phyloP scores from a whole-genome alignment of 768 basidiomycete genomes.

The Gloeopeniophorella convolvens region DNA sequence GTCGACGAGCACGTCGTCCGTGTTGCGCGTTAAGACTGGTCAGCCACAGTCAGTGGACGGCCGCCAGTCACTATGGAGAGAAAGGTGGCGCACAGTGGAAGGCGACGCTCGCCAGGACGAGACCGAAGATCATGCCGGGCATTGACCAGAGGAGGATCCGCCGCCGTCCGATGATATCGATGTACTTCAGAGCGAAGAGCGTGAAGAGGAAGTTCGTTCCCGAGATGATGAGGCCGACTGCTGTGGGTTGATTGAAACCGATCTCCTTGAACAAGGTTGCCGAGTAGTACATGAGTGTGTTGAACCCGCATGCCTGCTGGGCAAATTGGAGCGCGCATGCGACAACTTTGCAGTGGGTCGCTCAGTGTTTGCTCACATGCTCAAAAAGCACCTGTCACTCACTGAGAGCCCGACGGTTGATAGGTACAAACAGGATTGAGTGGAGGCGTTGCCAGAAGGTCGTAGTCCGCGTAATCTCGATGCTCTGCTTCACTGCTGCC shows the following conservation, averaged over 20 bases:
- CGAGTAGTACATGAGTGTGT: conserved; percentile 42
- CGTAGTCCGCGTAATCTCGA: conserved; percentile 54
- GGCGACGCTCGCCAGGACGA: conserved; percentile 55
- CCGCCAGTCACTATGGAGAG: background rate
- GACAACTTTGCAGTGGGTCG: conserved; percentile 46
- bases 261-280: conserved; percentile 76
- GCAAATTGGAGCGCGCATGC: conserved; percentile 77
- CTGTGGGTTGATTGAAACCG: conserved; percentile 77
- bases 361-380: background rate
- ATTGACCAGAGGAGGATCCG: conserved; percentile 64
- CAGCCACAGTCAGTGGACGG: too few species aligned
- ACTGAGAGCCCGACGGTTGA: conserved; percentile 69
- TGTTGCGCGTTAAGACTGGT: conserved; percentile 53
- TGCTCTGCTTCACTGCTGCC: conserved; percentile 52
- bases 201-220: conserved; percentile 78
- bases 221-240: conserved; percentile 72
- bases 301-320: conserved; percentile 82
- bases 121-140: conserved; percentile 65
- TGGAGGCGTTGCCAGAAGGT: conserved; percentile 50
- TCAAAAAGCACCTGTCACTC: conserved; percentile 22
- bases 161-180: conserved; percentile 64
- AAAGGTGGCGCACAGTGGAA: conserved; percentile 48
- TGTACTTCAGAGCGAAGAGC: conserved; percentile 65
- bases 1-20: conserved; percentile 52
- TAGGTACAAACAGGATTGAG: conserved; percentile 48